A percentile compares a stretch with the other conserved stretches of the same genome.
phyloP scores from a whole-genome alignment of 768 basidiomycete genomes.

The Zangia roseola region DNA sequence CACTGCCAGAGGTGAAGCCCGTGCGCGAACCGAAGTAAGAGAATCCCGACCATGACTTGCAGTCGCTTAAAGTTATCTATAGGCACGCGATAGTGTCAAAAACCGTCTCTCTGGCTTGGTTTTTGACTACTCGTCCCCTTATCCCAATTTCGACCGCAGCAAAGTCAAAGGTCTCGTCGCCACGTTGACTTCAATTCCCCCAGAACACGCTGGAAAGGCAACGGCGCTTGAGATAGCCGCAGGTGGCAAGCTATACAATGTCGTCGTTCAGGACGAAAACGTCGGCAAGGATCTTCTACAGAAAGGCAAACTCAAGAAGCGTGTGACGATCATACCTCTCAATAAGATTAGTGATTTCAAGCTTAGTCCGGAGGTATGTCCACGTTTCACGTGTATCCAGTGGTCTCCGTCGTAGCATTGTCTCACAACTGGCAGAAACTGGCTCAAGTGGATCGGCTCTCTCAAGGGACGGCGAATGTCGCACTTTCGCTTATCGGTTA shows the following conservation, averaged over 20 bases:
- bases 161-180: conserved; percentile 93
- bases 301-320: conserved; percentile 74
- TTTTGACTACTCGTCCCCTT: conserved; percentile 80
- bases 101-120: conserved; percentile 68
- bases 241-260: conserved; percentile 86
- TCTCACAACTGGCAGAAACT: conserved; percentile 58
- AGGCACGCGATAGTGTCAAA: conserved; percentile 71
- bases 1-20: conserved; percentile 53
- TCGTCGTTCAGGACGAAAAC: conserved; percentile 89
- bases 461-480: conserved; percentile 76
- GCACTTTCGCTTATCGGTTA: conserved; percentile 91
- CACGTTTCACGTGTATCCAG: not conserved
- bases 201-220: conserved; percentile 70
- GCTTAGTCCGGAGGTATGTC: conserved; percentile 47
- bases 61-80: conserved; percentile 7
- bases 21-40: conserved; percentile 61
- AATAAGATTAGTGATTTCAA: conserved; percentile 80
- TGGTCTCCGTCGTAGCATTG: not conserved
- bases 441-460: conserved; percentile 63
- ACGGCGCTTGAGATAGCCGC: conserved; percentile 94
- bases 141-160: conserved; percentile 74
- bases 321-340: conserved; percentile 91
- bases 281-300: conserved; percentile 84
- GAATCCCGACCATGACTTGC: not conserved
- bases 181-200: conserved; percentile 74